These are phyloP conservation scores for Aspergillus alliaceus DNA, from an alignment of 2,329 filamentous ascomycete genomes.

Conservation along the genomic window DNA sequence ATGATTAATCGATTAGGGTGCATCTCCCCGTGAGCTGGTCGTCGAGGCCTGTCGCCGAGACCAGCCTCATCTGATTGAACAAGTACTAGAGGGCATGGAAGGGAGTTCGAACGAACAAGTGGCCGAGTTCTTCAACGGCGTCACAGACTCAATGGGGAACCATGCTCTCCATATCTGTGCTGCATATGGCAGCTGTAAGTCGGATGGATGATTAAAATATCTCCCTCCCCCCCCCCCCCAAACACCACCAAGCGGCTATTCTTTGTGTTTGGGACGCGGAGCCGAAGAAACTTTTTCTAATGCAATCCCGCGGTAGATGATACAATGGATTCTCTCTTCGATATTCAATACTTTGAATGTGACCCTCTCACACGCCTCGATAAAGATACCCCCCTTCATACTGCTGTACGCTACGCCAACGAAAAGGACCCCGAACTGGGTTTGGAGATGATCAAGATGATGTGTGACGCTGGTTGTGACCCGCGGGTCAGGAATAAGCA, in stretches of 20 bases:
- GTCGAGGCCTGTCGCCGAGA: slow-evolving; percentile 92
- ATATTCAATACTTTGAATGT: slow-evolving; percentile 50
- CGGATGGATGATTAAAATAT: not conserved
- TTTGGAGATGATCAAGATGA: slow-evolving; percentile 49
- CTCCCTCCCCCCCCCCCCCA: too few relatives aligned
- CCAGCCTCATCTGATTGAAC: slow-evolving; percentile 80
- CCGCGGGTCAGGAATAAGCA: slow-evolving; percentile 50
- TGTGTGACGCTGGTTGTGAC: slow-evolving; percentile 51
- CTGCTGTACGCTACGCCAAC: slow-evolving; percentile 47
- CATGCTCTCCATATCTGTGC: slow-evolving; percentile 89
- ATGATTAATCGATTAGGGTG: slow-evolving; percentile 60
- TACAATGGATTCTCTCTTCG: slow-evolving; percentile 48
- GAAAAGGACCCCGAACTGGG: slow-evolving; percentile 47
- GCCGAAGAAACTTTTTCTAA: not conserved
- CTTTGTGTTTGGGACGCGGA: not conserved
- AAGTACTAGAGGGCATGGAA: slow-evolving; percentile 66
- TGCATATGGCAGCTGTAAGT: slow-evolving; percentile 77
- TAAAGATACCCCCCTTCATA: slow-evolving; percentile 48
- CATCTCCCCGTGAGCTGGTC: slow-evolving; percentile 78
- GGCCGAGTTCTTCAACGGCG: slow-evolving; percentile 78
- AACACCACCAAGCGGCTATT: not conserved
- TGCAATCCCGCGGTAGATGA: slow-evolving; percentile 37
- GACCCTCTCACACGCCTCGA: slow-evolving; percentile 48
- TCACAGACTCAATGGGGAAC: slow-evolving; percentile 82
- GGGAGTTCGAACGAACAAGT: slow-evolving; percentile 62